phyloP scores from a whole-genome alignment of 2,329 filamentous ascomycete genomes.

The Fusarium sp. region DNA sequence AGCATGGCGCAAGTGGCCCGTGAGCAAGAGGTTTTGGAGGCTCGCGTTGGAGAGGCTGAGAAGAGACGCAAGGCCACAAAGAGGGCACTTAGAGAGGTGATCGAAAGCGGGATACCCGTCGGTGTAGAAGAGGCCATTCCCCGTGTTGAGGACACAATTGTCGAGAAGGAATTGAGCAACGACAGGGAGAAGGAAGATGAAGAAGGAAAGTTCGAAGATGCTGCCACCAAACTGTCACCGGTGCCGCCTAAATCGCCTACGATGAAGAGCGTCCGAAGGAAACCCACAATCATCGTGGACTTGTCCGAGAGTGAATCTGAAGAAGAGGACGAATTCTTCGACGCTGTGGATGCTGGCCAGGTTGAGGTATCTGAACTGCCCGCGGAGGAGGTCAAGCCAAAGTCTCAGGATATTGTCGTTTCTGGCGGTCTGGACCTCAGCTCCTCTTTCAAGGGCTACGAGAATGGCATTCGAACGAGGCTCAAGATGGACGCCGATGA shows the following conservation, averaged over 20 bases:
- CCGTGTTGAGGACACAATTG: conserved; percentile 42
- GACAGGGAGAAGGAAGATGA: conserved; percentile 28
- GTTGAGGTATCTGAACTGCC: conserved; percentile 81
- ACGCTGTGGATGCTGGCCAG: conserved; percentile 92
- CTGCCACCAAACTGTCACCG: conserved; percentile 14
- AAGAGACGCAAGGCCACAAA: conserved; percentile 90
- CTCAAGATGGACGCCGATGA: conserved; percentile 93
- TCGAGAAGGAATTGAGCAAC: conserved; percentile 45
- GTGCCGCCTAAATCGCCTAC: conserved; percentile 21
- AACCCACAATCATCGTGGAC: conserved; percentile 74
- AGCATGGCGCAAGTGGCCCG: conserved; percentile 97
- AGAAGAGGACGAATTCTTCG: conserved; percentile 93
- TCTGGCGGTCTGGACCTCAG: conserved; percentile 70
- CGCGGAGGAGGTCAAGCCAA: conserved; percentile 53
- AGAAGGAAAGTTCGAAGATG: conserved; percentile 39
- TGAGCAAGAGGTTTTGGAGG: conserved; percentile 92
- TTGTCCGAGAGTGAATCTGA: conserved; percentile 84
- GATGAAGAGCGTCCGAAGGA: conserved; percentile 56
- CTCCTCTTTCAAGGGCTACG: conserved; percentile 87
- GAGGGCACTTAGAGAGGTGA: conserved; percentile 84
- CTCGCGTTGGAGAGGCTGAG: conserved; percentile 87
- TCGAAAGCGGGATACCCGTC: conserved; percentile 63
- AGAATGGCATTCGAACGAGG: conserved; percentile 81
- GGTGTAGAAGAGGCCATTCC: conserved; percentile 43
- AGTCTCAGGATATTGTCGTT: conserved; percentile 54